phyloP scores from a whole-genome alignment of 257 asterid species.

The Cruciata laevipes region DNA sequence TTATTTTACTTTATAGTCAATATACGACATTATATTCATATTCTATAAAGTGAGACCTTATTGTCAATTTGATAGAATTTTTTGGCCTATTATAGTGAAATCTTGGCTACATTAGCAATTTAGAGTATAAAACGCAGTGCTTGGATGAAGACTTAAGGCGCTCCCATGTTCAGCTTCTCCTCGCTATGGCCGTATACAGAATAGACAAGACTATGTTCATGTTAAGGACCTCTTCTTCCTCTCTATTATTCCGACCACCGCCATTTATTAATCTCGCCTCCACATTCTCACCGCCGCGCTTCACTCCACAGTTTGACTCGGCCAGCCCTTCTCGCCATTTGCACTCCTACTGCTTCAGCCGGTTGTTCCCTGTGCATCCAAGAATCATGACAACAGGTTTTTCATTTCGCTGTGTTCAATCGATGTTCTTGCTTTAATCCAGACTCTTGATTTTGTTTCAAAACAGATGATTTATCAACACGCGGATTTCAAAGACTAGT shows the following conservation, averaged over 20 bases:
- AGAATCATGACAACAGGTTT: conserved; percentile 39
- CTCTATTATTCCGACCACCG: background rate
- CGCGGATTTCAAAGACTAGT: background rate
- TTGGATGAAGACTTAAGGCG: too few species aligned
- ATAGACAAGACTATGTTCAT: conserved; percentile 17
- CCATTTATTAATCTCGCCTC: conserved; percentile 12
- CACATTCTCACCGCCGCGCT: conserved; percentile 14
- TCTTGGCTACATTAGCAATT: too few species aligned
- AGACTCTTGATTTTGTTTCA: background rate
- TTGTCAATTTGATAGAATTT: too few species aligned
- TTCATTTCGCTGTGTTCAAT: conserved; percentile 7
- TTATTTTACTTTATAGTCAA: too few species aligned
- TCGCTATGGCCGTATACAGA: background rate
- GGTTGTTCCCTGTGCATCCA: conserved; percentile 20
- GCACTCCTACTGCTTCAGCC: conserved; percentile 17
- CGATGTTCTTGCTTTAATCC: background rate
- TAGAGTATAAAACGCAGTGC: too few species aligned
- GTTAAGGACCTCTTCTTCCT: conserved; percentile 43
- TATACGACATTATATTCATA: too few species aligned
- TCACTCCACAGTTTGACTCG: background rate
- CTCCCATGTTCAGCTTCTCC: conserved; percentile 3
- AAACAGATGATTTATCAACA: background rate
- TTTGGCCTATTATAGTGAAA: too few species aligned
- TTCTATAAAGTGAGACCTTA: too few species aligned
- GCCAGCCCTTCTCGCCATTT: conserved; percentile 14